Conservation (phyloP, 2,329 filamentous ascomycete genomes). For the Myriangium duriaei region DNA sequence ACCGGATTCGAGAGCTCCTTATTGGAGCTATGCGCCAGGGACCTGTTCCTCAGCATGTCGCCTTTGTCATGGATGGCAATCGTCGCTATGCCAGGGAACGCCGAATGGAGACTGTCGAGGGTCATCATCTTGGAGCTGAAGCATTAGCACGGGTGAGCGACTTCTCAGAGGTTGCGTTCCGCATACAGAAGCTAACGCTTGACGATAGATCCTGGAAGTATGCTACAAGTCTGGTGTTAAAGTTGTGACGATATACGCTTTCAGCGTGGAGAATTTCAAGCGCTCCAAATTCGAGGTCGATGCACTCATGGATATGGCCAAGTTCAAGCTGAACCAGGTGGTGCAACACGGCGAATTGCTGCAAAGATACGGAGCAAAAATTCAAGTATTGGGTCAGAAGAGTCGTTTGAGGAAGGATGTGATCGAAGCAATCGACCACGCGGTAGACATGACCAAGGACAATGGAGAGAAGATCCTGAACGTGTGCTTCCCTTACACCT, state of each 20-base stretch:
- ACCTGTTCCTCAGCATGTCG: constrained; percentile 84
- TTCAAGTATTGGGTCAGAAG: constrained; percentile 74
- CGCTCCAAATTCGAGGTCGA: constrained; percentile 93
- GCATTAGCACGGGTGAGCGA: constrained; percentile 66
- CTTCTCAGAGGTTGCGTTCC: too few species aligned
- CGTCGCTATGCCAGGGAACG: constrained; percentile 79
- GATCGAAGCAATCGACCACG: constrained; percentile 72
- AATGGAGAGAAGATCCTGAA: constrained; percentile 76
- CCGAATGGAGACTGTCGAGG: constrained; percentile 91
- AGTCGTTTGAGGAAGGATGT: constrained; percentile 80
- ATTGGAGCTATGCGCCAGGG: constrained; percentile 84
- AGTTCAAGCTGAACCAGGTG: constrained; percentile 84
- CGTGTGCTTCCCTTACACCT: constrained; percentile 96
- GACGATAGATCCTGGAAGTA: constrained; percentile 68
- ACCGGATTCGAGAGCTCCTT: constrained; percentile 66
- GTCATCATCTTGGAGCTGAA: constrained; percentile 91
- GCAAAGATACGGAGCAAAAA: constrained; percentile 79
- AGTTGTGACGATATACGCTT: constrained; percentile 94
- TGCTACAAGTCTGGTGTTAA: constrained; percentile 97
- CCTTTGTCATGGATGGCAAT: constrained; percentile 99
- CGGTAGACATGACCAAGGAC: constrained; percentile 72
- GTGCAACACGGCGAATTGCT: constrained; percentile 86
- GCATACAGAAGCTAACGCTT: not conserved
- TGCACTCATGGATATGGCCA: constrained; percentile 93
- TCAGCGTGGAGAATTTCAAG: constrained; percentile 99